phyloP scores from a whole-genome alignment of 257 asterid species.

The Gynochthodes officinalis region DNA sequence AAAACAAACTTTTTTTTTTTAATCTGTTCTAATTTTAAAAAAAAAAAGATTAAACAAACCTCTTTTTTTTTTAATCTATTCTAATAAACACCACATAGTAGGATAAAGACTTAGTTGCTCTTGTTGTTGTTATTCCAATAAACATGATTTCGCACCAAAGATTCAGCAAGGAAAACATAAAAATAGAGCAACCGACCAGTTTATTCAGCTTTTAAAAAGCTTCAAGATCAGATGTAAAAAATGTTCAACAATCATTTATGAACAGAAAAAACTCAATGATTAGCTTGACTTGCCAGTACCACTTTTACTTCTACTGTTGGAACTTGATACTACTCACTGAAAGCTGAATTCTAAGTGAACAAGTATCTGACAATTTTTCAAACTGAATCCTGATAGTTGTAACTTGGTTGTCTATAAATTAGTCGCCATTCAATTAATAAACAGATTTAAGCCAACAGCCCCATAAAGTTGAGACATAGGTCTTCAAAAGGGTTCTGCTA shows the following conservation, averaged over 20 bases:
- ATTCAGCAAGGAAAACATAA: neutral
- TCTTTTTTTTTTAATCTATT: no score
- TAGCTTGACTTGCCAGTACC: neutral
- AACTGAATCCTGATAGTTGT: neutral
- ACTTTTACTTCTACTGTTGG: neutral
- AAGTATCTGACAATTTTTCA: neutral
- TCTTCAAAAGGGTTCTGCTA: neutral
- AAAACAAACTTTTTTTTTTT: neutral
- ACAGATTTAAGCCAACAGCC: neutral
- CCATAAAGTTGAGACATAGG: neutral
- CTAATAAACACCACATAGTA: no score
- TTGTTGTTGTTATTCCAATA: neutral
- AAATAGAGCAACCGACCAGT: neutral
- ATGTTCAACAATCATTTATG: neutral
- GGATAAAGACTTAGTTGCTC: no score
- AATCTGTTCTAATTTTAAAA: no score
- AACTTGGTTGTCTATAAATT: neutral
- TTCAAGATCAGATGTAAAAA: neutral
- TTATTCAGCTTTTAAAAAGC: neutral
- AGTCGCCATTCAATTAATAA: neutral
- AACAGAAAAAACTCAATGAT: neutral
- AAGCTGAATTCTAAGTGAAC: neutral
- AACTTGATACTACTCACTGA: neutral
- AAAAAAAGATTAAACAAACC: no score
- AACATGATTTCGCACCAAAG: neutral